phyloP scores from a whole-genome alignment of 306 rosid species.

The Adenanthera pavonina region DNA sequence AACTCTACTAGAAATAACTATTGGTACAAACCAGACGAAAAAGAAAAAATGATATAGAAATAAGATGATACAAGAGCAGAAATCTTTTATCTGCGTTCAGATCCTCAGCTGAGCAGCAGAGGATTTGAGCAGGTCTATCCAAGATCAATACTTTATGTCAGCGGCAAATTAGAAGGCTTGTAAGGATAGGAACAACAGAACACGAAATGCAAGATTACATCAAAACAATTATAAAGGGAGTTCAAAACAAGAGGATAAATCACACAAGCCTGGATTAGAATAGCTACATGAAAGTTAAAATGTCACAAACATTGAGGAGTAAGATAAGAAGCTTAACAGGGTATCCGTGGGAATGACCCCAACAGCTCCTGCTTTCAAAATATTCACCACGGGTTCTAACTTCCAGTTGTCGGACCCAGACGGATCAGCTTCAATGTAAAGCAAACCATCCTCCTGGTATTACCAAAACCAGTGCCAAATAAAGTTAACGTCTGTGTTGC shows the following conservation, averaged over 20 bases:
- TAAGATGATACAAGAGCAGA: background rate
- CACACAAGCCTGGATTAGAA: background rate
- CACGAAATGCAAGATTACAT: background rate
- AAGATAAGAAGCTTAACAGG: conserved; percentile 49
- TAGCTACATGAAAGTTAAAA: background rate
- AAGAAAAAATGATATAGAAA: background rate
- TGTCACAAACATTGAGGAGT: background rate
- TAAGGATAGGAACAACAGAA: background rate
- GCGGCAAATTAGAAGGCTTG: background rate
- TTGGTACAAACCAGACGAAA: background rate
- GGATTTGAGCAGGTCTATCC: background rate
- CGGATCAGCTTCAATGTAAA: conserved; percentile 76
- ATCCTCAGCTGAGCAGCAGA: background rate
- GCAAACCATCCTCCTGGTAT: conserved; percentile 71
- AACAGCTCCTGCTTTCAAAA: conserved; percentile 86
- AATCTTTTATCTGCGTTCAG: background rate
- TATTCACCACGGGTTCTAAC: conserved; percentile 69
- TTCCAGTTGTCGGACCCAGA: conserved; percentile 81
- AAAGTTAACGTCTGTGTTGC: background rate
- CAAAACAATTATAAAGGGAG: conserved; percentile 11
- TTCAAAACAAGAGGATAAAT: background rate
- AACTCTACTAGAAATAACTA: background rate
- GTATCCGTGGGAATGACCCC: conserved; percentile 96
- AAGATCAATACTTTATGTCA: background rate
- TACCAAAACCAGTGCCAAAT: background rate